These are phyloP conservation scores for Sindora glabra DNA, from an alignment of 306 rosid genomes.

Conservation along the genomic window DNA sequence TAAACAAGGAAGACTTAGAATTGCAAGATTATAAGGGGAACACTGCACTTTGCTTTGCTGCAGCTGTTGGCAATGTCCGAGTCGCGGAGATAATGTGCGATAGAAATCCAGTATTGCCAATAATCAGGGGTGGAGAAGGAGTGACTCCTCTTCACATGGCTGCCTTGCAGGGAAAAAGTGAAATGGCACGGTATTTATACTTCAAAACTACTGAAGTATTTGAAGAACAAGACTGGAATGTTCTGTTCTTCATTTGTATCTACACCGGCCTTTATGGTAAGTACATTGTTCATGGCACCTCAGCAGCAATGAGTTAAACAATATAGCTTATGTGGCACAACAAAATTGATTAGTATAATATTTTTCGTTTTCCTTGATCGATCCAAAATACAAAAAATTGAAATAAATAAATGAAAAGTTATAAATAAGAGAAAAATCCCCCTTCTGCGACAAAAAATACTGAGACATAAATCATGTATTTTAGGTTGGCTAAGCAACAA, in stretches of 20 bases:
- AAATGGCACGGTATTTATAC: slow-evolving; percentile 9
- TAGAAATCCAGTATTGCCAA: not conserved
- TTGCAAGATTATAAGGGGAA: slow-evolving; percentile 14
- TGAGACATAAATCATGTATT: no score
- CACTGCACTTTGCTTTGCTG: slow-evolving; percentile 30
- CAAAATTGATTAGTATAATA: no score
- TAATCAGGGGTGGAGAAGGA: not conserved
- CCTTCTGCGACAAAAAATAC: no score
- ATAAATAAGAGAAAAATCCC: no score
- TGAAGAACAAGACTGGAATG: not conserved
- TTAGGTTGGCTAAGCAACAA: no score
- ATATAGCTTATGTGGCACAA: no score
- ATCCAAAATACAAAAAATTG: no score
- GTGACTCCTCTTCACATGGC: slow-evolving; percentile 18
- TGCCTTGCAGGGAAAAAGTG: slow-evolving; percentile 23
- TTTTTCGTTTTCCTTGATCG: no score
- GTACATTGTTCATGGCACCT: not conserved
- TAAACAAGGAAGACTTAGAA: not conserved
- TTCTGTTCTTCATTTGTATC: slow-evolving; percentile 23
- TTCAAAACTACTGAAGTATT: not conserved
- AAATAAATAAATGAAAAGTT: no score
- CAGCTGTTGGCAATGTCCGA: not conserved
- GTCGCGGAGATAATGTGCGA: not conserved
- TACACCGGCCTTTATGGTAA: slow-evolving; percentile 13
- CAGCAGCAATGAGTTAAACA: not conserved